phyloP scores from a whole-genome alignment of 352 stramenopile genomes.

The Elongisporangium senticosum region DNA sequence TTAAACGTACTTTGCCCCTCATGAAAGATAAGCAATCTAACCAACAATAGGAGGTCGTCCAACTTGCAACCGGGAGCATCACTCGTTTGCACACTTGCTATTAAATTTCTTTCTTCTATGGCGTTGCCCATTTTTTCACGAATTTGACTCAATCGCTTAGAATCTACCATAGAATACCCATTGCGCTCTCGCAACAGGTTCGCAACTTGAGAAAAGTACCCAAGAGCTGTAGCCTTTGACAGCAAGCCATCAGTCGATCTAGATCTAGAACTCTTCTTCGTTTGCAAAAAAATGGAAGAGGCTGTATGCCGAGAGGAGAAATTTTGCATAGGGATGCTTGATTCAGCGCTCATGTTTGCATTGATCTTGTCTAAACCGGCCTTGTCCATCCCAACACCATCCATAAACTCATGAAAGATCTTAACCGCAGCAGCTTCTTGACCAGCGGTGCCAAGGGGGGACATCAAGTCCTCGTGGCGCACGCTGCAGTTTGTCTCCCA shows the following conservation, averaged over 20 bases:
- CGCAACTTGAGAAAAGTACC: conserved; percentile 10
- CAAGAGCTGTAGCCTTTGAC: conserved; percentile 9
- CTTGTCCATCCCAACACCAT: neutral
- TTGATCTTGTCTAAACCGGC: neutral
- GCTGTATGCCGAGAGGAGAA: conserved; percentile 9
- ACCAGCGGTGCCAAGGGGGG: neutral
- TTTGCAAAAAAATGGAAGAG: conserved; percentile 18
- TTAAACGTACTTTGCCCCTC: conserved; percentile 3
- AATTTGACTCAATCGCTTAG: conserved; percentile 11
- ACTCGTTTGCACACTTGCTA: conserved; percentile 10
- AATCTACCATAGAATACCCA: conserved; percentile 1
- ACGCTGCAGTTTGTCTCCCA: neutral
- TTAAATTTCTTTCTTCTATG: conserved; percentile 21
- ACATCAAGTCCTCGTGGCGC: neutral
- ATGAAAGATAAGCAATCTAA: conserved; percentile 6
- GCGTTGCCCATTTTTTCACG: conserved; percentile 15
- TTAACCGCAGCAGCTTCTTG: neutral
- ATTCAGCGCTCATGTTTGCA: neutral
- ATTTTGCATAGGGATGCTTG: conserved; percentile 1
- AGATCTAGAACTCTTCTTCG: conserved; percentile 8
- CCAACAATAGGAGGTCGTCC: conserved; percentile 8
- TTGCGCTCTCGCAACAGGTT: conserved; percentile 10
- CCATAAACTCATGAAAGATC: neutral
- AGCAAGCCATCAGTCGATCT: conserved; percentile 4
- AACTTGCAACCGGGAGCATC: conserved; percentile 16